Conservation (phyloP, 345 rosid species). For the Barbarea vulgaris region DNA sequence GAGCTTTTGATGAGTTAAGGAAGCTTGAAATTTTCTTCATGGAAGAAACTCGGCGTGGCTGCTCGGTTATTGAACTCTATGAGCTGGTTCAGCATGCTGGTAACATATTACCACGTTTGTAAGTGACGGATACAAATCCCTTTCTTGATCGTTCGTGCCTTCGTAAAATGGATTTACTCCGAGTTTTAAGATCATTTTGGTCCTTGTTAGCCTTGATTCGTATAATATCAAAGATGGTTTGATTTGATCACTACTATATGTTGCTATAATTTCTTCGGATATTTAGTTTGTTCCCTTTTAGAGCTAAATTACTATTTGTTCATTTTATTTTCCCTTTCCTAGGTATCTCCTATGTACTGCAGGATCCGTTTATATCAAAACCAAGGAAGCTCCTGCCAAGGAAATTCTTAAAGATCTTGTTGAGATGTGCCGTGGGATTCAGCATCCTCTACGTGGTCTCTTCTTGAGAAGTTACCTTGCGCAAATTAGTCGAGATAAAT, state of each 20-base stretch:
- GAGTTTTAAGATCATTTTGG: background rate
- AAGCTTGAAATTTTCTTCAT: constrained; percentile 89
- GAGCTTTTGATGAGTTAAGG: constrained; percentile 97
- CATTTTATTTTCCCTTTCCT: constrained; percentile 19
- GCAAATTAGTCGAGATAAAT: constrained; percentile 93
- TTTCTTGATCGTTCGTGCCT: background rate
- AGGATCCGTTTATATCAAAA: constrained; percentile 92
- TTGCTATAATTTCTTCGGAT: background rate
- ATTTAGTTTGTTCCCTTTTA: background rate
- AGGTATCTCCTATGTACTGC: constrained; percentile 98
- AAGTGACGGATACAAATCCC: constrained; percentile 40
- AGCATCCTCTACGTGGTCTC: constrained; percentile 97
- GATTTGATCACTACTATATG: background rate
- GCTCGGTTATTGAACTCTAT: constrained; percentile 92
- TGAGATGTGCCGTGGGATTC: constrained; percentile 99
- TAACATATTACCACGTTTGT: constrained; percentile 95
- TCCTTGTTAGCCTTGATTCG: background rate
- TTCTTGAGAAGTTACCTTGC: constrained; percentile 98
- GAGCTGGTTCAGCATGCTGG: constrained; percentile 99
- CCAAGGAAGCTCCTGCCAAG: constrained; percentile 98
- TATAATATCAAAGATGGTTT: background rate
- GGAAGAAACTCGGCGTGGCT: constrained; percentile 93
- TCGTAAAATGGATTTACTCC: background rate
- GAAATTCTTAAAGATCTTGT: constrained; percentile 98
- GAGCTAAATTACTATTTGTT: background rate